Base-by-base conservation (phyloP, 2,329 filamentous ascomycete genomes). In the Zalaria obscura region DNA sequence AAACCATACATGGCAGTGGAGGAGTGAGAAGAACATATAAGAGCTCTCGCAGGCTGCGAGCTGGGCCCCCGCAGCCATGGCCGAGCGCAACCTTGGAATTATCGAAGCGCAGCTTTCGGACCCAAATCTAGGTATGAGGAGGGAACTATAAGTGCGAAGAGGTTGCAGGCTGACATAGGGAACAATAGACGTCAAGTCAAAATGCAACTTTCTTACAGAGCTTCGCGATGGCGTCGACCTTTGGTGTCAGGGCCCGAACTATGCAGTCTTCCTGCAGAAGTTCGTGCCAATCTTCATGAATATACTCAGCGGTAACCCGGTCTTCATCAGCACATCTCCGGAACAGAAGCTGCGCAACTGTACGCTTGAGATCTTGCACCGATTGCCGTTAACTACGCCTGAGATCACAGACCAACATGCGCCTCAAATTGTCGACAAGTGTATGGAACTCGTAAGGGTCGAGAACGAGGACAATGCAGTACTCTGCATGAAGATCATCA, bases 381-480 rank as follows among this genome's bases (percentile, higher is more conserved):
- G 91, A 48, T 65, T 99, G 71, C 87, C 62, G 52, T 79, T 68
- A 72, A 76, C 72, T 33, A 80, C 85, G 2, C 65, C 77, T 41
- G 87, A 95, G 53, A 78, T 78, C 1, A 80, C 95, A 63, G 88
- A 96, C 59, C 83, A 80, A 1, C 93, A 89, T 61, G 88, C 89
- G 33, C 75, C 79, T 49, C 85, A 93, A 57, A 80, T 93, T 46
- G 85, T 95, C 45, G 88, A 95, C 56, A 72, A 93, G 50, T 72
- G 96, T 48, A 89, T 96, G 78, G 75, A 76, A 41, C 68, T 98
- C 44, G 87, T 96, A 45, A 79, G 81, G 51, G 81, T 78, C 35
- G 91, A 99, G 62, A 98, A 98, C 54, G 91, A 99, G 64, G 91
- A 99, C 48, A 99, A 98, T 70, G 91, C 89, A 2, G 86, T 93